Evolutionary conservation across 257 asterid genomes (phyloP).

Genomic region (Thymus mandschuricus): DNA sequence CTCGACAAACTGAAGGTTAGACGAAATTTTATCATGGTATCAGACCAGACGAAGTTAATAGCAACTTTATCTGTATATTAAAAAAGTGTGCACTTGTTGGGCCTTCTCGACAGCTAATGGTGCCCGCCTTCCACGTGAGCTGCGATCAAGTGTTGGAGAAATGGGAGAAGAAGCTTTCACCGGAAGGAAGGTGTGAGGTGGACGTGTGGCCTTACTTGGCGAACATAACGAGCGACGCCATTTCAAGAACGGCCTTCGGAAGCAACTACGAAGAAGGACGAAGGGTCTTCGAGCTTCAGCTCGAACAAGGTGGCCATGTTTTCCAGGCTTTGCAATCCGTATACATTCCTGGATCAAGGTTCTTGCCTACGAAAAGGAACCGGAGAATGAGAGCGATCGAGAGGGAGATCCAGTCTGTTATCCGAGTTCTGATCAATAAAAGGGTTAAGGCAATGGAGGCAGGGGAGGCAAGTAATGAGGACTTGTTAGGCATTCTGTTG

Average conservation of each 20-base stretch:
- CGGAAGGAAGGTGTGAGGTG: slow-evolving; percentile 42
- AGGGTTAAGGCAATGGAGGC: slow-evolving; percentile 34
- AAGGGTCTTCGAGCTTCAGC: slow-evolving; percentile 49
- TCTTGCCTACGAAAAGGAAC: slow-evolving; percentile 44
- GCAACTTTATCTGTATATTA: background rate
- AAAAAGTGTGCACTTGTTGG: too few relatives aligned
- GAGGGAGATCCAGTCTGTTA: slow-evolving; percentile 23
- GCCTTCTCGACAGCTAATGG: slow-evolving; percentile 37
- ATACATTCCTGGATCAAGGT: slow-evolving; percentile 9
- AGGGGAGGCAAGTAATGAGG: slow-evolving; percentile 24
- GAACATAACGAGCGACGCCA: slow-evolving; percentile 43
- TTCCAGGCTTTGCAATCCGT: background rate
- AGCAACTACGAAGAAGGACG: slow-evolving; percentile 56
- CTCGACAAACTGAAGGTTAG: slow-evolving; percentile 51
- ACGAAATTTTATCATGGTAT: background rate
- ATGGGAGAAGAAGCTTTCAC: slow-evolving; percentile 41
- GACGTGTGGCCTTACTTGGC: slow-evolving; percentile 57
- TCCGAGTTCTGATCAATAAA: slow-evolving; percentile 30
- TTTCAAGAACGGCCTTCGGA: slow-evolving; percentile 62
- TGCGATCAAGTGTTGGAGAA: slow-evolving; percentile 38
- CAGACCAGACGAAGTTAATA: background rate
- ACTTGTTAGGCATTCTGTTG: background rate
- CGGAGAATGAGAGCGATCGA: slow-evolving; percentile 41
- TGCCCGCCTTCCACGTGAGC: slow-evolving; percentile 49
- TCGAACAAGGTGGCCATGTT: slow-evolving; percentile 31